Conservation (phyloP, 805 yeast species). For the Ogataea methylovora region DNA sequence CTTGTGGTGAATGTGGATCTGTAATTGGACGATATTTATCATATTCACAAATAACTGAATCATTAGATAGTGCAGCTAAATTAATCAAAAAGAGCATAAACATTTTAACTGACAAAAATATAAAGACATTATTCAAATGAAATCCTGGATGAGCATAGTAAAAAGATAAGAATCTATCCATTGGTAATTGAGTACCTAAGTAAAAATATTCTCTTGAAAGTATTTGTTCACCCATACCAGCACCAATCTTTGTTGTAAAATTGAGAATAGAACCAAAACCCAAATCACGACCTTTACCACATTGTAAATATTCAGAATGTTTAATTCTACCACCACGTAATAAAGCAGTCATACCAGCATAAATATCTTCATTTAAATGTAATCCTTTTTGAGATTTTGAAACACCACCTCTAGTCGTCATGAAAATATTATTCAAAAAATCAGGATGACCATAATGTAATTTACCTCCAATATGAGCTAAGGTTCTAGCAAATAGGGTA, state of each 20-base stretch:
- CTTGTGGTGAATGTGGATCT: slow-evolving; percentile 54
- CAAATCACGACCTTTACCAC: slow-evolving; percentile 83
- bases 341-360: slow-evolving; percentile 78
- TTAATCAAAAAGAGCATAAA: slow-evolving; percentile 52
- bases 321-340: slow-evolving; percentile 78
- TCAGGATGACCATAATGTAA: slow-evolving; percentile 87
- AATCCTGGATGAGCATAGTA: slow-evolving; percentile 86
- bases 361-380: slow-evolving; percentile 79
- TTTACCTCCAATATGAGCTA: slow-evolving; percentile 78
- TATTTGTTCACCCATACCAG: slow-evolving; percentile 89
- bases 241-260: slow-evolving; percentile 79
- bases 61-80: slow-evolving; percentile 55
- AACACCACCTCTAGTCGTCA: slow-evolving; percentile 84
- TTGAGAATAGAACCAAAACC: slow-evolving; percentile 79
- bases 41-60: slow-evolving; percentile 54
- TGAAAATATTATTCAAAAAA: slow-evolving; percentile 63
- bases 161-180: slow-evolving; percentile 72
- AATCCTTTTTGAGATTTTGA: slow-evolving; percentile 80
- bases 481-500: slow-evolving; percentile 72
- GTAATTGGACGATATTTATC: slow-evolving; percentile 52
- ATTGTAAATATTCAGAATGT: slow-evolving; percentile 77
- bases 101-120: slow-evolving; percentile 60
- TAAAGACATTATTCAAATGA: slow-evolving; percentile 72
- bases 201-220: slow-evolving; percentile 76
- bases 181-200: slow-evolving; percentile 66